Evolutionary conservation across 1,284 basidiomycete genomes (phyloP).

Genomic region (Inonotus obliquus): DNA sequence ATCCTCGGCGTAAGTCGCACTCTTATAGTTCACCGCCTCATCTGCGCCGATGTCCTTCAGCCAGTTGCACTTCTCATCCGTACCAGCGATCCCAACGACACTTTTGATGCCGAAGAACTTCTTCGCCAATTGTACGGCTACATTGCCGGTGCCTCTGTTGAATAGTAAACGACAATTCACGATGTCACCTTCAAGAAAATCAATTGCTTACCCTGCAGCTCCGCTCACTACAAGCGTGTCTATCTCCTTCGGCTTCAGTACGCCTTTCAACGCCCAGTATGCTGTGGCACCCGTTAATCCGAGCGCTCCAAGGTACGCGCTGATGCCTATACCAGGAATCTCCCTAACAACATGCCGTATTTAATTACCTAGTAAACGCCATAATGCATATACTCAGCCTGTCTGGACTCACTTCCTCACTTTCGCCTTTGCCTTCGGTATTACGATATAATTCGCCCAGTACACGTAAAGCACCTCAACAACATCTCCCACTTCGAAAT

Average conservation of each 20-base stretch:
- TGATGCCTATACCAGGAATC: conserved; percentile 18
- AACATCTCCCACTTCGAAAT: conserved; percentile 23
- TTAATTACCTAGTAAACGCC: neutral
- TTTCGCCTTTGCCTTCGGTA: conserved; percentile 16
- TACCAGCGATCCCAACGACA: conserved; percentile 44
- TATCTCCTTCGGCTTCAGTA: conserved; percentile 30
- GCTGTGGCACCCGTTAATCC: conserved; percentile 29
- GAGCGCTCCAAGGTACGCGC: conserved; percentile 25
- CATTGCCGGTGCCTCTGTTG: conserved; percentile 27
- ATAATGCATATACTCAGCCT: neutral
- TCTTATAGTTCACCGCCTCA: conserved; percentile 44
- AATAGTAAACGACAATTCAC: neutral
- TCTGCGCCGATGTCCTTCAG: conserved; percentile 39
- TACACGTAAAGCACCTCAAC: conserved; percentile 19
- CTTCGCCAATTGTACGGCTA: conserved; percentile 31
- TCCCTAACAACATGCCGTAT: neutral
- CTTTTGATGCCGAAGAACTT: conserved; percentile 35
- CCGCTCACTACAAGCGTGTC: conserved; percentile 34
- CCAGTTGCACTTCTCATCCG: conserved; percentile 41
- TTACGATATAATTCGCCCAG: conserved; percentile 29
- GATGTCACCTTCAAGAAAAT: neutral
- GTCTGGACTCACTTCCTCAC: conserved; percentile 4
- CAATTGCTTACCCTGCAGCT: conserved; percentile 28
- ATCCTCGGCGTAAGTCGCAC: conserved; percentile 19
- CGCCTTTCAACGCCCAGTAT: conserved; percentile 30